phyloP scores from a whole-genome alignment of 1,139 yeast genomes.

The Dujonia santamariae region DNA sequence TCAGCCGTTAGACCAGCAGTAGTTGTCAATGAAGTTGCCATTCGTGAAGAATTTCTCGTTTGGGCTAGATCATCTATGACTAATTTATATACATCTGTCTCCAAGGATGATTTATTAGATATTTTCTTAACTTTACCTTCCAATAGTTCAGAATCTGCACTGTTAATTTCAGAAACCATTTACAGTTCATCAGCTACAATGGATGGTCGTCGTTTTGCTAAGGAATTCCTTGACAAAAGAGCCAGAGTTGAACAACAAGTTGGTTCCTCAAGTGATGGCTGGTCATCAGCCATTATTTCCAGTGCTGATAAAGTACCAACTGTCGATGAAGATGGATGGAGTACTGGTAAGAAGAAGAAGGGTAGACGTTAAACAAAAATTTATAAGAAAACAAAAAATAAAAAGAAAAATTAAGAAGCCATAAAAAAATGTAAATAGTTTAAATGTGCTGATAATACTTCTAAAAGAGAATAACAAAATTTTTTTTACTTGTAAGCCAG shows the following conservation, averaged over 20 bases:
- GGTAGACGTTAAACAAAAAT: slow-evolving; percentile 18
- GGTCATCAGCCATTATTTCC: slow-evolving; percentile 62
- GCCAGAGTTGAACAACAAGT: slow-evolving; percentile 62
- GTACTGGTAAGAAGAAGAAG: slow-evolving; percentile 50
- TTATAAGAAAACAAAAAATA: too few relatives aligned
- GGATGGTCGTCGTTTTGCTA: slow-evolving; percentile 95
- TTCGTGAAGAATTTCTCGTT: slow-evolving; percentile 65
- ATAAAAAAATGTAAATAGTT: too few relatives aligned
- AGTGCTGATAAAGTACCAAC: slow-evolving; percentile 45
- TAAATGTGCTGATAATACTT: too few relatives aligned
- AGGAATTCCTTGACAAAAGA: slow-evolving; percentile 81
- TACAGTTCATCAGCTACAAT: slow-evolving; percentile 86
- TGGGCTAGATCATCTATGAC: slow-evolving; percentile 84
- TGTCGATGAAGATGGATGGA: slow-evolving; percentile 77
- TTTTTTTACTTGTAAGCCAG: too few relatives aligned
- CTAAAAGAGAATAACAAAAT: too few relatives aligned
- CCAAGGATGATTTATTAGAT: slow-evolving; percentile 71
- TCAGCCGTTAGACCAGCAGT: slow-evolving; percentile 34
- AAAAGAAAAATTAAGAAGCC: neutral
- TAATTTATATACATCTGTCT: slow-evolving; percentile 71
- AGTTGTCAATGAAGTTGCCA: slow-evolving; percentile 25
- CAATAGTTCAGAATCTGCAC: slow-evolving; percentile 62
- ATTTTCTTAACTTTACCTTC: slow-evolving; percentile 79
- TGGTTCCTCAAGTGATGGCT: slow-evolving; percentile 48
- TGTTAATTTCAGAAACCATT: slow-evolving; percentile 88